These are phyloP conservation scores for Conticribra guillardii DNA, from an alignment of 108 stramenopile genomes.

Conservation along the genomic window DNA sequence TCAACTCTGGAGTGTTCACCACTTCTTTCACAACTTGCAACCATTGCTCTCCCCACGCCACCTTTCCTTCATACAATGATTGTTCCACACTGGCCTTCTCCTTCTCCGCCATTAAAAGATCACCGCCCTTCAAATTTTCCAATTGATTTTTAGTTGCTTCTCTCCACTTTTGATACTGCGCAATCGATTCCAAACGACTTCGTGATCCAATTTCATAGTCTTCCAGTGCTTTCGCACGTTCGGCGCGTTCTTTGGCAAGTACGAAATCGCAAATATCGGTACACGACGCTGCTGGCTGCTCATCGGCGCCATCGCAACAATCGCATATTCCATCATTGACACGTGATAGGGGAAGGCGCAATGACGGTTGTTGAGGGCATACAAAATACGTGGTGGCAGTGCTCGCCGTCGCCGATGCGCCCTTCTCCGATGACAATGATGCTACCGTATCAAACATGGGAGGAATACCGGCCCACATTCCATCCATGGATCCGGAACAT, in stretches of 20 bases:
- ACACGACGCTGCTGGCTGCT: slow-evolving; percentile 55
- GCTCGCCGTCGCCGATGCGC: background rate
- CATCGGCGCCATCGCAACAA: slow-evolving; percentile 88
- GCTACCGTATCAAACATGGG: too few species aligned
- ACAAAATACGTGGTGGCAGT: slow-evolving; percentile 14
- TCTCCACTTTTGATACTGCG: slow-evolving; percentile 42
- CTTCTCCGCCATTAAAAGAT: background rate
- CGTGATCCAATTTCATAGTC: slow-evolving; percentile 54
- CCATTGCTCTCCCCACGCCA: slow-evolving; percentile 5
- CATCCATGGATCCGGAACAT: slow-evolving; percentile 65
- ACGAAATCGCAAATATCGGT: slow-evolving; percentile 67
- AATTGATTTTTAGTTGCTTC: slow-evolving; percentile 27
- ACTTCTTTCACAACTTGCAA: background rate
- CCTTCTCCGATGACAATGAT: background rate
- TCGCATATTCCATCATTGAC: slow-evolving; percentile 84
- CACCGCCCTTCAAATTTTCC: slow-evolving; percentile 8
- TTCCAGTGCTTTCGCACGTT: slow-evolving; percentile 15
- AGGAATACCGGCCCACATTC: slow-evolving; percentile 56
- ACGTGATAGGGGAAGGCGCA: slow-evolving; percentile 59
- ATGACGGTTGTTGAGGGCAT: slow-evolving; percentile 67
- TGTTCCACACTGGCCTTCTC: slow-evolving; percentile 14
- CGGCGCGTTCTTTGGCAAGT: slow-evolving; percentile 55
- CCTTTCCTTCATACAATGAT: slow-evolving; percentile 6
- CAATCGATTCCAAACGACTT: slow-evolving; percentile 42
- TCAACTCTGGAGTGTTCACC: slow-evolving; percentile 4